Evolutionary conservation across 768 basidiomycete species (phyloP).

Genomic region (Postia placenta): DNA sequence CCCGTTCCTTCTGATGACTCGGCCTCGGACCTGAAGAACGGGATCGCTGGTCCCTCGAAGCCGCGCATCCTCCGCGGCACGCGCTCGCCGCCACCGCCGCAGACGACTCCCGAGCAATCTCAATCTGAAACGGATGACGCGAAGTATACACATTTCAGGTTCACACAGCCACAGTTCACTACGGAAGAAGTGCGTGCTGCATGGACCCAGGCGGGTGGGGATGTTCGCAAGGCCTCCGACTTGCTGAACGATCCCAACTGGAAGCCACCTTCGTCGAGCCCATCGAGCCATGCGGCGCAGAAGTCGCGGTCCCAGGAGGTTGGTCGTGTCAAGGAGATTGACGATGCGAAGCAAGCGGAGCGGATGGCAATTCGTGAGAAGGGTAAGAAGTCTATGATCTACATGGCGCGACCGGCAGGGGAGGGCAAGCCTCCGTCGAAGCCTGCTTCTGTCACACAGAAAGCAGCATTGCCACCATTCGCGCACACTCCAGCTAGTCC

Average conservation of each 20-base stretch:
- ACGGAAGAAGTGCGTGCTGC: slow-evolving; percentile 49
- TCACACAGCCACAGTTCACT: slow-evolving; percentile 51
- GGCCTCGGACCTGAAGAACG: slow-evolving; percentile 39
- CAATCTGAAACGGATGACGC: slow-evolving; percentile 18
- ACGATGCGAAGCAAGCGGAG: slow-evolving; percentile 65
- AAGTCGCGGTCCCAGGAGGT: slow-evolving; percentile 31
- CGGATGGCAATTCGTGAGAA: slow-evolving; percentile 64
- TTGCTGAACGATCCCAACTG: slow-evolving; percentile 54
- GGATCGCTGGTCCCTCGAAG: slow-evolving; percentile 38
- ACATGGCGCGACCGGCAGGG: slow-evolving; percentile 56
- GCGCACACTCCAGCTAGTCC: slow-evolving; percentile 38
- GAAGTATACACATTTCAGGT: slow-evolving; percentile 50
- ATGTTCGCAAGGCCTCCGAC: slow-evolving; percentile 53
- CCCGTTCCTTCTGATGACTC: slow-evolving; percentile 71
- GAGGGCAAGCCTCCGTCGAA: slow-evolving; percentile 28
- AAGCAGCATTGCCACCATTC: slow-evolving; percentile 31
- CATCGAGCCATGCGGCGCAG: slow-evolving; percentile 17
- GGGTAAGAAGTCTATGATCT: slow-evolving; percentile 79
- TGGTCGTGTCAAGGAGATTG: slow-evolving; percentile 66
- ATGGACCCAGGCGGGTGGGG: slow-evolving; percentile 56
- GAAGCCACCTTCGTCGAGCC: slow-evolving; percentile 30
- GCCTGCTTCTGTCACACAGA: slow-evolving; percentile 25
- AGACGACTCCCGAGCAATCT: slow-evolving; percentile 12
- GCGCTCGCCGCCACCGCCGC: slow-evolving; percentile 21
- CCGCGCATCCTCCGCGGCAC: slow-evolving; percentile 52